Evolutionary conservation across 495 filamentous ascomycete genomes (phyloP).

Genomic region (Elaphomyces granulatus): DNA sequence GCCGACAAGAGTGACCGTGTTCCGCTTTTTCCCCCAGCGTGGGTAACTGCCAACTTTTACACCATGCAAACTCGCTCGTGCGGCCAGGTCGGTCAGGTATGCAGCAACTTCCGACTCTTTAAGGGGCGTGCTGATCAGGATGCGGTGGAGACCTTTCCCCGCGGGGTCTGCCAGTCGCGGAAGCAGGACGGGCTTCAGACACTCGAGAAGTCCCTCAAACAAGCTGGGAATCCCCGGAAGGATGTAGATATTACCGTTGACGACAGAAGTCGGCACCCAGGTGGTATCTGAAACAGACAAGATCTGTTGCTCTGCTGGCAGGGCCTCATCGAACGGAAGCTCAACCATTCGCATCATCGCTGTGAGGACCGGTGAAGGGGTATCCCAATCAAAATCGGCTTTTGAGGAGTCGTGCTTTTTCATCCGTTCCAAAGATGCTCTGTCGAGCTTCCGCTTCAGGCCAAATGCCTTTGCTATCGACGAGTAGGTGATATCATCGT

Average conservation of each 20-base stretch:
- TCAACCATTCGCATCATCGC: conserved; percentile 84
- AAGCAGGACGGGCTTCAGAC: conserved; percentile 53
- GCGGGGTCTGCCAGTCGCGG: conserved; percentile 62
- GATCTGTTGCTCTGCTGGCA: conserved; percentile 47
- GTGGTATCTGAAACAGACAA: conserved; percentile 66
- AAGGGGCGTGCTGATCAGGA: conserved; percentile 75
- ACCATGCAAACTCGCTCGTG: conserved; percentile 49
- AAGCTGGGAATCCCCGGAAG: conserved; percentile 79
- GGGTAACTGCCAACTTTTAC: conserved; percentile 98
- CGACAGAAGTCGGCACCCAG: conserved; percentile 80
- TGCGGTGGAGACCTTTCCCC: conserved; percentile 59
- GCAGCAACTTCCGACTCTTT: conserved; percentile 70
- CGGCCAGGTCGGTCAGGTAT: conserved; percentile 68
- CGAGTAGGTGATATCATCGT: conserved; percentile 95
- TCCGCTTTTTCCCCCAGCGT: conserved; percentile 72
- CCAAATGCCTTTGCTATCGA: conserved; percentile 84
- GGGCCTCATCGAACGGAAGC: conserved; percentile 55
- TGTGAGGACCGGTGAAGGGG: conserved; percentile 56
- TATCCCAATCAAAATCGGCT: conserved; percentile 73
- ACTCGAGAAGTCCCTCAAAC: conserved; percentile 63
- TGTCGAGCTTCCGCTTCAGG: conserved; percentile 60
- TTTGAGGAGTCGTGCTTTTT: conserved; percentile 61
- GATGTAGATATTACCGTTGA: conserved; percentile 89
- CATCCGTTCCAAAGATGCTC: conserved; percentile 66
- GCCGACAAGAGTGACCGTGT: conserved; percentile 87